These are phyloP conservation scores for Hirschioporus abietinus DNA, from an alignment of 768 basidiomycete species.

Conservation along the genomic window DNA sequence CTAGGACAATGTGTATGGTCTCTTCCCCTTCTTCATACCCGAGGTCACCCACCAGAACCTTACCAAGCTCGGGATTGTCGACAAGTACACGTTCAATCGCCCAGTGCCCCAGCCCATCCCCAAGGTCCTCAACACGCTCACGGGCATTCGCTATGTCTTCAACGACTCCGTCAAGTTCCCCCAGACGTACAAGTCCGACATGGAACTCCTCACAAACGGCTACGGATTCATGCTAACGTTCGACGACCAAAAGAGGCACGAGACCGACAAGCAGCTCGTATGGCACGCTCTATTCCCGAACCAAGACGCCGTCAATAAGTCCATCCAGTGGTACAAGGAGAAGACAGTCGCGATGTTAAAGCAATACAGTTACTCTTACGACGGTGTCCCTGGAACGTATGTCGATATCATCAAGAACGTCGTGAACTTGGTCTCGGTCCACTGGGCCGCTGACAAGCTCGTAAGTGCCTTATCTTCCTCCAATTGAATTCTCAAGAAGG, in stretches of 20 bases:
- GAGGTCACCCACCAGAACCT: conserved; percentile 23
- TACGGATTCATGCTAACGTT: conserved; percentile 37
- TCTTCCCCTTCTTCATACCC: conserved; percentile 23
- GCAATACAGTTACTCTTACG: conserved; percentile 29
- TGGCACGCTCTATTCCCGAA: conserved; percentile 32
- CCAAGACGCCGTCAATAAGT: conserved; percentile 23
- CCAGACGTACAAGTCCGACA: conserved; percentile 26
- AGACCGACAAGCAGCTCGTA: neutral
- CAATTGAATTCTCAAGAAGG: too few species aligned
- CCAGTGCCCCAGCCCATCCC: conserved; percentile 28
- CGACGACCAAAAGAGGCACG: conserved; percentile 27
- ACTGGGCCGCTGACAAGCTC: conserved; percentile 35
- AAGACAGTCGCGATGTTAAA: conserved; percentile 25
- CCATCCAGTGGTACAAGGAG: conserved; percentile 26
- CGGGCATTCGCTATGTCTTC: conserved; percentile 30
- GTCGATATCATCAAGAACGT: conserved; percentile 48
- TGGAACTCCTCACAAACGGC: conserved; percentile 23
- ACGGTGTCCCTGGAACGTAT: conserved; percentile 29
- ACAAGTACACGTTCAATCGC: conserved; percentile 37
- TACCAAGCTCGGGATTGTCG: conserved; percentile 31
- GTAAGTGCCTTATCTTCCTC: conserved; percentile 20
- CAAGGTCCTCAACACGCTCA: conserved; percentile 28
- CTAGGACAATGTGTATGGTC: conserved; percentile 12
- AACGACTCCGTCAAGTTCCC: conserved; percentile 32
- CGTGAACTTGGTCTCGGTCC: conserved; percentile 36